Evolutionary conservation across 1,139 yeast genomes (phyloP).

Genomic region (Blastobotrys proliferans): DNA sequence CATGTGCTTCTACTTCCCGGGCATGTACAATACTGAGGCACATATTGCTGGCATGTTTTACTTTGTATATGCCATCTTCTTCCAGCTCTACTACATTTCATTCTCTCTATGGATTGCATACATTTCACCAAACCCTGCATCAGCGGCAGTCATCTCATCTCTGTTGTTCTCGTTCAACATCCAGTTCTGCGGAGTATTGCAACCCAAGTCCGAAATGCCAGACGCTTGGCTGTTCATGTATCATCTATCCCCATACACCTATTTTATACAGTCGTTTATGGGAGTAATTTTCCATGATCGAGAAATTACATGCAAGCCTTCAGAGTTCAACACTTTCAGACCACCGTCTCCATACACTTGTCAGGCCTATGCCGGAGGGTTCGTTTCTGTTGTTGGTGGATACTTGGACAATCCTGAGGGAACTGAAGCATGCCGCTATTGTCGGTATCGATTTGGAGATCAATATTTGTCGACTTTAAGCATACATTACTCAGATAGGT

Average conservation of each 20-base stretch:
- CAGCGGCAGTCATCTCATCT: slow-evolving; percentile 56
- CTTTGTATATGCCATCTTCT: slow-evolving; percentile 50
- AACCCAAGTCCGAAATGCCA: slow-evolving; percentile 55
- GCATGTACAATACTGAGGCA: slow-evolving; percentile 44
- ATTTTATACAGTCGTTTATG: slow-evolving; percentile 54
- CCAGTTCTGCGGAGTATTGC: slow-evolving; percentile 59
- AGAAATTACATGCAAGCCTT: slow-evolving; percentile 47
- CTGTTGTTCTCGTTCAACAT: slow-evolving; percentile 51
- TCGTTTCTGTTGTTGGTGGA: slow-evolving; percentile 42
- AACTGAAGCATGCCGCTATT: slow-evolving; percentile 53
- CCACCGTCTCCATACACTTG: slow-evolving; percentile 65
- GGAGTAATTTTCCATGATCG: slow-evolving; percentile 49
- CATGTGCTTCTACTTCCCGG: slow-evolving; percentile 54
- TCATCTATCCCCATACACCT: slow-evolving; percentile 62
- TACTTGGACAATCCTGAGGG: slow-evolving; percentile 51
- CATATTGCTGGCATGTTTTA: slow-evolving; percentile 53
- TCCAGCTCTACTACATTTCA: slow-evolving; percentile 53
- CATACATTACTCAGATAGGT: slow-evolving; percentile 44
- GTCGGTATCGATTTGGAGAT: slow-evolving; percentile 51
- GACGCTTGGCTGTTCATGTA: slow-evolving; percentile 65
- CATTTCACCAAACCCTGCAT: slow-evolving; percentile 57
- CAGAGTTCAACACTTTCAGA: slow-evolving; percentile 48
- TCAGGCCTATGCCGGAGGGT: slow-evolving; percentile 43
- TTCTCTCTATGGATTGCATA: slow-evolving; percentile 54
- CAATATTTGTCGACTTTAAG: slow-evolving; percentile 46